Evolutionary conservation across 1,139 yeast genomes (phyloP).

Genomic region (Lodderomyces metapsilosis): DNA sequence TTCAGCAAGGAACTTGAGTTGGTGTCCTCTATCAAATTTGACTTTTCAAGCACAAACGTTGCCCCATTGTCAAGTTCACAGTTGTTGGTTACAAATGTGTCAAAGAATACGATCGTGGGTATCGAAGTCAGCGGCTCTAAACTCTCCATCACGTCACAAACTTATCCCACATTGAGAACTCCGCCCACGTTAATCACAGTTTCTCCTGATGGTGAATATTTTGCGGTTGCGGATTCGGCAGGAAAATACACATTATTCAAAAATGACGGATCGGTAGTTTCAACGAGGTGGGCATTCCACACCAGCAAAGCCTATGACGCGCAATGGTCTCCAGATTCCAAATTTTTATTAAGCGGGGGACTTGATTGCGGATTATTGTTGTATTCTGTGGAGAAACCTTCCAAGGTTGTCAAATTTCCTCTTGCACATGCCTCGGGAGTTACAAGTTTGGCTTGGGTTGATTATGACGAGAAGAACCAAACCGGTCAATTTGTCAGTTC

Average conservation of each 20-base stretch:
- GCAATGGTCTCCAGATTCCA: slow-evolving; percentile 74
- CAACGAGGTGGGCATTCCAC: slow-evolving; percentile 96
- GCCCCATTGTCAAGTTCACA: slow-evolving; percentile 27
- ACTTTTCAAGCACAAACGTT: slow-evolving; percentile 39
- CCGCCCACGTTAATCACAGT: slow-evolving; percentile 62
- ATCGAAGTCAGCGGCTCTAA: slow-evolving; percentile 18
- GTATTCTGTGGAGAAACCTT: slow-evolving; percentile 77
- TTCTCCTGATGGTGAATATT: slow-evolving; percentile 65
- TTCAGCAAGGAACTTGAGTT: slow-evolving; percentile 26
- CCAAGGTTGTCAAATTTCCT: slow-evolving; percentile 67
- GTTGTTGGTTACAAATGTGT: slow-evolving; percentile 52
- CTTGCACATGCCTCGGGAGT: slow-evolving; percentile 92
- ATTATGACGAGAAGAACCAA: slow-evolving; percentile 29
- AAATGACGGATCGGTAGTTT: slow-evolving; percentile 56
- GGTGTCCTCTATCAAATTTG: slow-evolving; percentile 23
- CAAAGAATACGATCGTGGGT: slow-evolving; percentile 33
- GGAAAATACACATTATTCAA: slow-evolving; percentile 81
- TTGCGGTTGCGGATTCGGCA: slow-evolving; percentile 83
- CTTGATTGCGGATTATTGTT: slow-evolving; percentile 79
- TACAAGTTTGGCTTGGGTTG: slow-evolving; percentile 67
- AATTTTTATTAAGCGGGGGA: slow-evolving; percentile 74
- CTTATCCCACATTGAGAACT: slow-evolving; percentile 54
- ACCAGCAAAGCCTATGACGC: slow-evolving; percentile 77
- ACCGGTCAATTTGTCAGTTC: slow-evolving; percentile 53
- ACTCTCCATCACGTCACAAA: slow-evolving; percentile 14